Percentiles rank a stretch among this genome's conserved stretches.
phyloP scores from a whole-genome alignment of 1,284 basidiomycete species.

The Coniophora puteana region DNA sequence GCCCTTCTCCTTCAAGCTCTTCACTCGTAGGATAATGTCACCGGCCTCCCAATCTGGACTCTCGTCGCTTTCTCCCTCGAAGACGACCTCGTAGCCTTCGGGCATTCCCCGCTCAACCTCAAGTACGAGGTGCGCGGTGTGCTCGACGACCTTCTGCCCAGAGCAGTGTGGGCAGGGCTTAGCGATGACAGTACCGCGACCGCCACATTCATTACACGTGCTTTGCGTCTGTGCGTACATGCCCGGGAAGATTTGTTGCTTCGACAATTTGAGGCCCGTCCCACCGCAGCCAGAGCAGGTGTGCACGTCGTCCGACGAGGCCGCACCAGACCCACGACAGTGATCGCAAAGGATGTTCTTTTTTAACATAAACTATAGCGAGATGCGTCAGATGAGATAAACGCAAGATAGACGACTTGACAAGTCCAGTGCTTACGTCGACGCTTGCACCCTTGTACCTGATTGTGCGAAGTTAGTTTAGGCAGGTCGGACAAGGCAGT shows the following conservation, averaged over 20 bases:
- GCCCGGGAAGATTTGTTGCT: slow-evolving; percentile 93
- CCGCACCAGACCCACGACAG: slow-evolving; percentile 89
- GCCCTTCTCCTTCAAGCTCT: slow-evolving; percentile 72
- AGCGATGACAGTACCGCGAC: slow-evolving; percentile 77
- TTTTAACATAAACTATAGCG: slow-evolving; percentile 78
- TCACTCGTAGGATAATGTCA: slow-evolving; percentile 82
- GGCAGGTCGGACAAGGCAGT: slow-evolving; percentile 4
- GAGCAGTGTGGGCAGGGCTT: slow-evolving; percentile 77
- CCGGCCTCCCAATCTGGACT: slow-evolving; percentile 91
- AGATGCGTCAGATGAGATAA: not conserved
- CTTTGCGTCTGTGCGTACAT: slow-evolving; percentile 87
- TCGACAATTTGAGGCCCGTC: slow-evolving; percentile 78
- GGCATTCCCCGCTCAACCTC: slow-evolving; percentile 87
- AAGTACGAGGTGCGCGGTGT: slow-evolving; percentile 78
- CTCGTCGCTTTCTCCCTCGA: slow-evolving; percentile 92
- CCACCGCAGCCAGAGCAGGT: slow-evolving; percentile 79
- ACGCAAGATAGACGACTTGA: not conserved
- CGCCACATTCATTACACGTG: slow-evolving; percentile 77
- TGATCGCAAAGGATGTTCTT: slow-evolving; percentile 90
- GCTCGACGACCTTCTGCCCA: slow-evolving; percentile 81
- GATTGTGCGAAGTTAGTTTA: slow-evolving; percentile 11
- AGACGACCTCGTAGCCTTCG: slow-evolving; percentile 88
- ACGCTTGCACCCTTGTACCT: slow-evolving; percentile 78
- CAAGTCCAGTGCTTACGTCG: slow-evolving; percentile 52
- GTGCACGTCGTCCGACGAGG: slow-evolving; percentile 82